A percentile compares a stretch with the other conserved stretches of the same genome.
Evolutionary conservation across 805 yeast species (phyloP).

Genomic region (Metschnikowia lachancei): DNA sequence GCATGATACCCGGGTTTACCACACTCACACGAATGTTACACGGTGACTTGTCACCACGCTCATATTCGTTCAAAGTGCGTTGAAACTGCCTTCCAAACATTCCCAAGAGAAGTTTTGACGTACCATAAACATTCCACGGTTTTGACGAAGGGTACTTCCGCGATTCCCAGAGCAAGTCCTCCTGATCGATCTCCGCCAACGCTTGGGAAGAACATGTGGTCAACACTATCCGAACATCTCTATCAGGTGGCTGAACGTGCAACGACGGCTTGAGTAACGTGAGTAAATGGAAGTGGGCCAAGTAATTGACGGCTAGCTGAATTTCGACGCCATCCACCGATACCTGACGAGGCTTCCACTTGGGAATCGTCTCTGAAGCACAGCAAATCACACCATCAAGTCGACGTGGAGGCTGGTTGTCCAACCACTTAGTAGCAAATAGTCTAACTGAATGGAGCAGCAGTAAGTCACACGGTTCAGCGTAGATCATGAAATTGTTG

Average conservation of each 20-base stretch:
- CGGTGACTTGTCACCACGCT: slow-evolving; percentile 70
- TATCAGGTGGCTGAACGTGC: slow-evolving; percentile 86
- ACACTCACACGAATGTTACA: slow-evolving; percentile 66
- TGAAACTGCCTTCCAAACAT: slow-evolving; percentile 81
- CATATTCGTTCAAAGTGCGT: slow-evolving; percentile 53
- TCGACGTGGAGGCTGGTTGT: slow-evolving; percentile 85
- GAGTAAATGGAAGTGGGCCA: slow-evolving; percentile 76
- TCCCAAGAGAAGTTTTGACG: slow-evolving; percentile 73
- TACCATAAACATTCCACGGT: slow-evolving; percentile 79
- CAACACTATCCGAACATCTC: slow-evolving; percentile 84
- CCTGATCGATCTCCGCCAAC: slow-evolving; percentile 63
- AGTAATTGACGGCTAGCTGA: slow-evolving; percentile 80
- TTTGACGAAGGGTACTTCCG: slow-evolving; percentile 54
- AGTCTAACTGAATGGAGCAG: slow-evolving; percentile 73
- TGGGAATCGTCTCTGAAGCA: slow-evolving; percentile 81
- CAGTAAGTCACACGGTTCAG: slow-evolving; percentile 83
- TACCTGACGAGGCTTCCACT: slow-evolving; percentile 58
- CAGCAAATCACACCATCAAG: slow-evolving; percentile 86
- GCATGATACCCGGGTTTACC: slow-evolving; percentile 90
- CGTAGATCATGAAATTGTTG: slow-evolving; percentile 73
- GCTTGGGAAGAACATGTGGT: slow-evolving; percentile 78
- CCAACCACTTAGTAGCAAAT: slow-evolving; percentile 93
- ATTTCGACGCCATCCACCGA: slow-evolving; percentile 82
- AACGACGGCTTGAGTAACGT: slow-evolving; percentile 80
- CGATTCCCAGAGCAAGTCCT: slow-evolving; percentile 59